Conservation (phyloP, 2,329 filamentous ascomycete genomes). For the Pseudocercospora crystallina region DNA sequence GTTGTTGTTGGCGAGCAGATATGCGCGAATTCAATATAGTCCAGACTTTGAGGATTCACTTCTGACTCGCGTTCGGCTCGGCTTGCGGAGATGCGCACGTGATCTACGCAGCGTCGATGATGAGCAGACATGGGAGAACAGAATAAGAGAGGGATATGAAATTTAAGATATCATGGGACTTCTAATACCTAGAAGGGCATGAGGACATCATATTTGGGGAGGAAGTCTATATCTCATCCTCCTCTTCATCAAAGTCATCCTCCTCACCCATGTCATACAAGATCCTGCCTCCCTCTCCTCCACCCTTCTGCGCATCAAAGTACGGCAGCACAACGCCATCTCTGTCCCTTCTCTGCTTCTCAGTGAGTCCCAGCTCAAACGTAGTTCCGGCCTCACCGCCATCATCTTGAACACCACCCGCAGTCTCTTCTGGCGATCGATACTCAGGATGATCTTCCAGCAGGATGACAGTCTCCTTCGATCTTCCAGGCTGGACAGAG, state of each 20-base stretch:
- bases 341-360: conserved; percentile 81
- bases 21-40: too few species aligned
- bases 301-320: conserved; percentile 85
- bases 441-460: conserved; percentile 77
- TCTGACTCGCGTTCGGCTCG: too few species aligned
- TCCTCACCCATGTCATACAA: conserved; percentile 95
- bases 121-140: too few species aligned
- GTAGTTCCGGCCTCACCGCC: conserved; percentile 67
- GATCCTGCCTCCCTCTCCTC: conserved; percentile 86
- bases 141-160: too few species aligned
- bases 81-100: too few species aligned
- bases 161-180: too few species aligned
- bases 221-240: conserved; percentile 72
- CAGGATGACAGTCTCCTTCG: conserved; percentile 51
- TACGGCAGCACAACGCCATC: conserved; percentile 92
- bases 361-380: conserved; percentile 83
- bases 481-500: conserved; percentile 11
- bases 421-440: conserved; percentile 45
- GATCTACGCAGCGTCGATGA: too few species aligned
- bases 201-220: background rate
- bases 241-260: conserved; percentile 95
- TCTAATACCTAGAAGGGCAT: too few species aligned
- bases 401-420: conserved; percentile 40
- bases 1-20: too few species aligned
- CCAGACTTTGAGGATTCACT: too few species aligned